These are phyloP conservation scores for Arabidopsis thaliana DNA, from an alignment of 345 rosid genomes.

Conservation along the genomic window DNA sequence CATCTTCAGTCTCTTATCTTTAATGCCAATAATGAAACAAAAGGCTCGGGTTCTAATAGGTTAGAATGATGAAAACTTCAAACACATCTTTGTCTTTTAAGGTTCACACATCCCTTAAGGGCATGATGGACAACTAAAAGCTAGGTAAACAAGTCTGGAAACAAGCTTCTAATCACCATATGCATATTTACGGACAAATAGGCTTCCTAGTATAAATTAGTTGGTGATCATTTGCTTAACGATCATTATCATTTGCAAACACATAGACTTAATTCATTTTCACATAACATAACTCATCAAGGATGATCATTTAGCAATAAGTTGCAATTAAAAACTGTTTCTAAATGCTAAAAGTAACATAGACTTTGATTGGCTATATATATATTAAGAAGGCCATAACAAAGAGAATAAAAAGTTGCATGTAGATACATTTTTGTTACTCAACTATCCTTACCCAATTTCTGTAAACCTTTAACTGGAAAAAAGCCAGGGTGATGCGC, in stretches of 20 bases:
- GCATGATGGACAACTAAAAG: conserved; percentile 5
- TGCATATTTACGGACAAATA: neutral
- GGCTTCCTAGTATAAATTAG: no score
- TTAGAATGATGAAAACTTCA: conserved; percentile 4
- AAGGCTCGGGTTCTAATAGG: neutral
- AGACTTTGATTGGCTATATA: no score
- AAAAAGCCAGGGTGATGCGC: no score
- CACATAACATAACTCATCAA: no score
- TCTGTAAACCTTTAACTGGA: no score
- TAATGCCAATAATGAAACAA: neutral
- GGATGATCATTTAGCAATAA: no score
- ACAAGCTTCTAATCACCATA: neutral
- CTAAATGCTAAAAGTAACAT: no score
- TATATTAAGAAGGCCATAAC: no score
- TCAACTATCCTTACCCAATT: neutral
- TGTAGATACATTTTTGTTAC: neutral
- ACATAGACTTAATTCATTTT: no score
- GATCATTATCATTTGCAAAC: no score
- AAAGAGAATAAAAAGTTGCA: neutral
- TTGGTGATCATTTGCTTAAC: no score
- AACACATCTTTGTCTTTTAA: neutral
- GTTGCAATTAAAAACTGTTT: no score
- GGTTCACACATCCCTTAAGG: neutral
- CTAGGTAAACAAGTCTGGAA: neutral
- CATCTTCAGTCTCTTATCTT: neutral